Evolutionary conservation across 2,329 filamentous ascomycete species (phyloP).

Genomic region (Ceratocystis eucalypticola): DNA sequence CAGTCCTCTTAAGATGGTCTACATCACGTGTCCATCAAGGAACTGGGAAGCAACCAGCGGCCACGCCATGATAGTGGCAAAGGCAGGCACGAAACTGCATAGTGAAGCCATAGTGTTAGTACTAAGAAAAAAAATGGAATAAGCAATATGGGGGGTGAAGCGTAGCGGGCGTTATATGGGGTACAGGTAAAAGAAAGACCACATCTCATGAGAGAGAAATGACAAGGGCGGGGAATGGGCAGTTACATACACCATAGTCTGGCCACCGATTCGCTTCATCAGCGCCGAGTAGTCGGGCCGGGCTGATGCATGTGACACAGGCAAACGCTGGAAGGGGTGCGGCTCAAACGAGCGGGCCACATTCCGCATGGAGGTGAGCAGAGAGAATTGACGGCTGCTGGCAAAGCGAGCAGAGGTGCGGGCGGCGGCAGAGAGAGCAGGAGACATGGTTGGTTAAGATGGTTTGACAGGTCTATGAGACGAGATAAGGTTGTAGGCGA

Average conservation of each 20-base stretch:
- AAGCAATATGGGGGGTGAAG: not conserved
- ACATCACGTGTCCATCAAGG: slow-evolving; percentile 26
- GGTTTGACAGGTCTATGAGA: not conserved
- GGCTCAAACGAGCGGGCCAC: slow-evolving; percentile 27
- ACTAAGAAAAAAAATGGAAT: not conserved
- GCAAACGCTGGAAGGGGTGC: slow-evolving; percentile 28
- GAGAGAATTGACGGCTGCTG: slow-evolving; percentile 27
- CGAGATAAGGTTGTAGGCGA: slow-evolving; percentile 3
- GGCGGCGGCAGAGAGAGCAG: slow-evolving; percentile 10
- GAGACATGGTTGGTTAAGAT: slow-evolving; percentile 13
- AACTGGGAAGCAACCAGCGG: slow-evolving; percentile 24
- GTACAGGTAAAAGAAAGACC: not conserved
- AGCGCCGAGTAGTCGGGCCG: slow-evolving; percentile 26
- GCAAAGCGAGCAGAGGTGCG: slow-evolving; percentile 23
- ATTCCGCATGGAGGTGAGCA: slow-evolving; percentile 26
- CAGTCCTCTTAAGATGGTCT: slow-evolving; percentile 3
- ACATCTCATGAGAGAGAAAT: not conserved
- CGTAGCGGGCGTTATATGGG: not conserved
- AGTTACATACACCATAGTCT: slow-evolving; percentile 26
- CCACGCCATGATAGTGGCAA: slow-evolving; percentile 28
- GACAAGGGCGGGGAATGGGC: not conserved
- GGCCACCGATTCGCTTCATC: slow-evolving; percentile 25
- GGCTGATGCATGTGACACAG: slow-evolving; percentile 24
- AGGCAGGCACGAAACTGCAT: slow-evolving; percentile 28
- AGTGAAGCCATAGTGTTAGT: slow-evolving; percentile 4